A percentile compares a stretch with the other conserved stretches of the same genome.
Evolutionary conservation across 306 rosid species (phyloP).

Genomic region (Corylus heterophylla): DNA sequence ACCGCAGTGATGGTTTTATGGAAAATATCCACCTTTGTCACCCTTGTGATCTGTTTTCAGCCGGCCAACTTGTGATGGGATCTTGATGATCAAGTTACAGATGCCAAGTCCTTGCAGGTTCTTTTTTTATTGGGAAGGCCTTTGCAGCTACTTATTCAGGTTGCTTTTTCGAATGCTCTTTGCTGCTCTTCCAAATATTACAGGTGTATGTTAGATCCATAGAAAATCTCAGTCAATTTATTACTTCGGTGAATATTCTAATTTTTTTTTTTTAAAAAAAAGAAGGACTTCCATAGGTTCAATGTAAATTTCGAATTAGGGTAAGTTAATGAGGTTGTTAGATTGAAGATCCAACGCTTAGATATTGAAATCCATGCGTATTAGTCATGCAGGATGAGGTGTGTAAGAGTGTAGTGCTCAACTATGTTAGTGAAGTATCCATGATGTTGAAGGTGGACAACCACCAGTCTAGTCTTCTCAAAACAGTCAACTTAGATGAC

Average conservation of each 20-base stretch:
- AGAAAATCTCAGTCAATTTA: neutral
- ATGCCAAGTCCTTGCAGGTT: conserved; percentile 1
- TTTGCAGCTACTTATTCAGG: neutral
- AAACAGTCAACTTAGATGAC: neutral
- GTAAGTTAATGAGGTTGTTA: neutral
- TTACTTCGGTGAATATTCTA: neutral
- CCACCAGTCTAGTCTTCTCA: neutral
- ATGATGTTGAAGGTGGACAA: neutral
- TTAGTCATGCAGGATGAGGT: neutral
- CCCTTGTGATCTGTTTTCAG: conserved; percentile 4
- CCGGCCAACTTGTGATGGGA: conserved; percentile 23
- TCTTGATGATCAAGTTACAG: neutral
- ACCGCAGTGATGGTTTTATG: conserved; percentile 15
- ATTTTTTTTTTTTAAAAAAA: neutral
- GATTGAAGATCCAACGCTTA: neutral
- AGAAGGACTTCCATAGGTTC: neutral
- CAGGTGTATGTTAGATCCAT: neutral
- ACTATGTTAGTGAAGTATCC: neutral
- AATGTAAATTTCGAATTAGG: neutral
- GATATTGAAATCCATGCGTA: neutral
- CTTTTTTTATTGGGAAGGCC: neutral
- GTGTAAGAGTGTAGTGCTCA: neutral
- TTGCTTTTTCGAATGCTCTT: neutral
- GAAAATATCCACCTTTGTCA: conserved; percentile 6
- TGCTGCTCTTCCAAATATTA: neutral